phyloP scores from a whole-genome alignment of 2,329 filamentous ascomycete genomes.

The Geosmithia flava region DNA sequence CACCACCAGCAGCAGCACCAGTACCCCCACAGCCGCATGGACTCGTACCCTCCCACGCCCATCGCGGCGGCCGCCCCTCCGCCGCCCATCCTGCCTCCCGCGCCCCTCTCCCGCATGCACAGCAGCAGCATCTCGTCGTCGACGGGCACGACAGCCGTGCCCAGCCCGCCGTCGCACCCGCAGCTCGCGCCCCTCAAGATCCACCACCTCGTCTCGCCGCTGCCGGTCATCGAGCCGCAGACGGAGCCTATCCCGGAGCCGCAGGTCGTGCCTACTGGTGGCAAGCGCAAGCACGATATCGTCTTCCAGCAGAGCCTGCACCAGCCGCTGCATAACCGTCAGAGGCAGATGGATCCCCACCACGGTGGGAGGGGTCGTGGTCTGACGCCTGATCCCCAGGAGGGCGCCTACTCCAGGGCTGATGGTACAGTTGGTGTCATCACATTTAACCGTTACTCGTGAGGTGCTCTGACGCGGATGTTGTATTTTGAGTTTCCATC shows the following conservation, averaged over 20 bases:
- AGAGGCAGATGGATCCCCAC: slow-evolving; percentile 21
- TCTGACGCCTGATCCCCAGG: not conserved
- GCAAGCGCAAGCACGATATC: slow-evolving; percentile 23
- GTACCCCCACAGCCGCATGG: not conserved
- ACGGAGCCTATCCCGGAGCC: slow-evolving; percentile 13
- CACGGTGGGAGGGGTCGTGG: not conserved
- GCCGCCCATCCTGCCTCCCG: not conserved
- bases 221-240: slow-evolving; percentile 18
- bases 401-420: not conserved
- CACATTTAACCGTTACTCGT: slow-evolving; percentile 1
- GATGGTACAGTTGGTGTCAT: not conserved
- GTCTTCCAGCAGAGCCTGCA: slow-evolving; percentile 17
- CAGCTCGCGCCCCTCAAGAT: not conserved
- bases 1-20: not conserved
- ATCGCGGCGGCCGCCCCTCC: not conserved
- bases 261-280: slow-evolving; percentile 14
- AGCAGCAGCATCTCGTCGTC: not conserved
- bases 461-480: not conserved
- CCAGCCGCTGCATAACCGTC: slow-evolving; percentile 21
- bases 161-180: not conserved
- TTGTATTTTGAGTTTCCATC: not conserved
- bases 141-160: not conserved
- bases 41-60: not conserved
- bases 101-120: not conserved
- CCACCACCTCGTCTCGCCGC: not conserved